These are phyloP conservation scores for Kingdonia uniflora DNA, from an alignment of 164 flowering plant genomes.

Conservation along the genomic window DNA sequence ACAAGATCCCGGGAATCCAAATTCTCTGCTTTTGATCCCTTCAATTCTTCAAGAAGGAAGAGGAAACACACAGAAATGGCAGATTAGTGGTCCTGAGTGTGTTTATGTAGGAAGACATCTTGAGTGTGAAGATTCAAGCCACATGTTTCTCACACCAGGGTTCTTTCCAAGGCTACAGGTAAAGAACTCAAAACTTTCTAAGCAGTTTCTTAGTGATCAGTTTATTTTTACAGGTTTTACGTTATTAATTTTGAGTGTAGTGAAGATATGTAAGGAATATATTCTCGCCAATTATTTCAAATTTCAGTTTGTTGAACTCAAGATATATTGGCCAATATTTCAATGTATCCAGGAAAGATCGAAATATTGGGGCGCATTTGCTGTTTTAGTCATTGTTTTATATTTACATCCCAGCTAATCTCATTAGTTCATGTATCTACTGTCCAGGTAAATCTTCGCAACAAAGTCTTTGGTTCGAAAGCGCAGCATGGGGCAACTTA, in stretches of 20 bases:
- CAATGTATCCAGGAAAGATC: too few relatives aligned
- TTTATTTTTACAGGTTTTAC: too few relatives aligned
- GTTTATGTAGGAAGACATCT: slow-evolving; percentile 73
- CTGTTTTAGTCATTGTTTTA: neutral
- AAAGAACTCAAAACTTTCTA: too few relatives aligned
- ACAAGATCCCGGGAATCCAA: slow-evolving; percentile 60
- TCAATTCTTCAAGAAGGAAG: slow-evolving; percentile 76
- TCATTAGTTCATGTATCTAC: slow-evolving; percentile 5
- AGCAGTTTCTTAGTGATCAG: too few relatives aligned
- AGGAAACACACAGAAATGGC: slow-evolving; percentile 69
- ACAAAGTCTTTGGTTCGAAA: slow-evolving; percentile 47
- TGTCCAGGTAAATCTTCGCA: slow-evolving; percentile 85
- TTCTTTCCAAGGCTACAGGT: slow-evolving; percentile 93
- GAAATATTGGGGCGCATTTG: too few relatives aligned
- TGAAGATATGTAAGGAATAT: too few relatives aligned
- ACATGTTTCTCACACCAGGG: slow-evolving; percentile 76
- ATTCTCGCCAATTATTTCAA: too few relatives aligned
- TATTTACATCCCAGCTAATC: neutral
- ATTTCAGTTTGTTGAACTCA: too few relatives aligned
- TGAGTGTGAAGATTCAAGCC: slow-evolving; percentile 84
- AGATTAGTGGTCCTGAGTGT: slow-evolving; percentile 33
- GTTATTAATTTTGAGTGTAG: too few relatives aligned
- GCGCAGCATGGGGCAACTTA: slow-evolving; percentile 72
- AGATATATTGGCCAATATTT: too few relatives aligned
- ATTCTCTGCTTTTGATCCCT: slow-evolving; percentile 64